These are phyloP conservation scores for Dictyophora rubrovolvata DNA, from an alignment of 768 basidiomycete genomes.

Conservation along the genomic window DNA sequence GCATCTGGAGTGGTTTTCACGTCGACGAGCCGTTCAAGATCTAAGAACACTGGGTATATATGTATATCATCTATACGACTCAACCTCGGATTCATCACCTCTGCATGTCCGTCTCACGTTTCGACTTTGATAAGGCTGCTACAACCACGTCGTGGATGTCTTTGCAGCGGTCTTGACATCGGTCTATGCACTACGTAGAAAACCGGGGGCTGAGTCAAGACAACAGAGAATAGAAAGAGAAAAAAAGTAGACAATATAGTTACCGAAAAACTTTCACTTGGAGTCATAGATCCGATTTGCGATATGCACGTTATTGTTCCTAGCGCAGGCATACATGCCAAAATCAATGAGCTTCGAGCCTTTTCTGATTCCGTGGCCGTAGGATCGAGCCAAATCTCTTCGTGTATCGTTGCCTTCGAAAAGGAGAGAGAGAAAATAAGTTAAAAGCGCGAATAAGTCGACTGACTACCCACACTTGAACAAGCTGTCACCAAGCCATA, in stretches of 20 bases:
- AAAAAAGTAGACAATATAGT: constrained; percentile 18
- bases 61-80: neutral
- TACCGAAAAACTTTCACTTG: constrained; percentile 47
- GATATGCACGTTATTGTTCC: constrained; percentile 76
- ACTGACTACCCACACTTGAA: constrained; percentile 46
- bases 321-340: constrained; percentile 85
- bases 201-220: neutral
- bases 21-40: constrained; percentile 58
- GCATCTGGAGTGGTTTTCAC: constrained; percentile 86
- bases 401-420: constrained; percentile 42
- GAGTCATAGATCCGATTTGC: constrained; percentile 63
- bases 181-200: constrained; percentile 50
- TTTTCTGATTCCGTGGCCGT: constrained; percentile 50
- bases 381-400: constrained; percentile 73
- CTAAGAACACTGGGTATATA: constrained; percentile 4
- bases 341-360: constrained; percentile 57
- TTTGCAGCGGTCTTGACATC: constrained; percentile 58
- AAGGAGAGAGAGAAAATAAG: constrained; percentile 6
- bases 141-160: constrained; percentile 71
- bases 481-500: constrained; percentile 79
- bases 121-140: constrained; percentile 38
- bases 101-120: neutral
- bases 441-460: constrained; percentile 3
- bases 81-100: neutral
- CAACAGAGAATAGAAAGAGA: neutral